Base-by-base conservation (phyloP, 2,329 filamentous ascomycete species). In the Colletotrichum endophyticum region DNA sequence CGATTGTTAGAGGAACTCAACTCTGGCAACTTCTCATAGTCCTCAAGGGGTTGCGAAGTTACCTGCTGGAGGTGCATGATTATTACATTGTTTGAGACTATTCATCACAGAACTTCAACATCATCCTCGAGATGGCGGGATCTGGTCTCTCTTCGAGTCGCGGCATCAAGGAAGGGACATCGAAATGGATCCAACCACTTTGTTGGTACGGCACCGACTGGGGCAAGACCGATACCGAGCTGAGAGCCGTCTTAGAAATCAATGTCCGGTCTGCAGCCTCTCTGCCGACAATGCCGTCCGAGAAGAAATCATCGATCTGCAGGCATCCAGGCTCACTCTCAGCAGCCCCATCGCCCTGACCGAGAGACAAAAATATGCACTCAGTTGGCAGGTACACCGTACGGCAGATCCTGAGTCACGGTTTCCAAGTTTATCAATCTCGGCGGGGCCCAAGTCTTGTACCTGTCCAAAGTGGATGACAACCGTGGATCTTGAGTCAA, bases 131-230 rank as follows among this genome's bases (percentile, higher is more conserved):
- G 44, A 53, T 53, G 11, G 44, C 44, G 12, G 2, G n/a, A 53
- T 3, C 44, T 53, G 0, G n/a, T 12, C 0, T 53, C n/a, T 11
- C 11, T 13, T 13, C 16, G 6, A 5, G n/a, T 11, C 44, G n/a
- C 7, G n/a, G n/a, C 13, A 13, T 53, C 0, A 22, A 13, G 44
- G 22, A 53, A 0, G 44, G 13, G 44, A 2, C 44, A 53, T 0
- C 0, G 0, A 22, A n/a, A 53, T 2, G 11, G 44, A 53, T 22
- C 44, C 44, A 53, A 53, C 11, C 0, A 53, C n/a, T 0, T 53
- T 53, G n/a, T 53, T 0, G 44, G 0, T 53, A 53, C n/a, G 44
- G n/a, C 44, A 53, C 22, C 11, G 11, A 53, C 44, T 87, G 89
- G 87, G 13, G 83, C 83, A 62, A 53, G n/a, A 53, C n/a, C 44